These are phyloP conservation scores for Dryas drummondii DNA, from an alignment of 306 rosid genomes.

Conservation along the genomic window DNA sequence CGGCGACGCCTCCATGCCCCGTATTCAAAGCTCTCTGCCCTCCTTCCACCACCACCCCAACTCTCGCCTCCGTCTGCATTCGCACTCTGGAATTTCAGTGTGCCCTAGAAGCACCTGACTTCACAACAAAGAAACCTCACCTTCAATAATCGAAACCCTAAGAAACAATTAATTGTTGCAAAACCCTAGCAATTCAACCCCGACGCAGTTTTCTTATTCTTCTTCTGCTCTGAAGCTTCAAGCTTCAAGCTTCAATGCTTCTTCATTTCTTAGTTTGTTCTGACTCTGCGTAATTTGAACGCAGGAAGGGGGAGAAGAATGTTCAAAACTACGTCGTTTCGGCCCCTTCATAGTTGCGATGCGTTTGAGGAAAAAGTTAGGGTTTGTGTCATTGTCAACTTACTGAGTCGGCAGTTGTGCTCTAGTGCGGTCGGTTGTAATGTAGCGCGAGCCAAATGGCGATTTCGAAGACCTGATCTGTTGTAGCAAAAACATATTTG, in stretches of 20 bases:
- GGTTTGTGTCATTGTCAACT: constrained; percentile 11
- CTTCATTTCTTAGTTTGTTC: neutral
- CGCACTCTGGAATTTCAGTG: constrained; percentile 4
- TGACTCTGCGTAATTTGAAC: constrained; percentile 17
- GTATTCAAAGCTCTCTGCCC: constrained; percentile 51
- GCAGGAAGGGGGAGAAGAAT: constrained; percentile 14
- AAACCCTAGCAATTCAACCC: constrained; percentile 1
- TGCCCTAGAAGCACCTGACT: constrained; percentile 19
- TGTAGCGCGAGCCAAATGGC: neutral
- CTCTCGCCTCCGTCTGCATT: constrained; percentile 97
- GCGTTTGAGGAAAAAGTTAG: neutral
- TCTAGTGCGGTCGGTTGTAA: neutral
- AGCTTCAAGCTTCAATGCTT: neutral
- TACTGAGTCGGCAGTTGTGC: neutral
- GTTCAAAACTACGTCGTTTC: constrained; percentile 4
- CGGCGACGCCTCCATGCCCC: constrained; percentile 49
- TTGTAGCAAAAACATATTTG: neutral
- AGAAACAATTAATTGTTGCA: neutral
- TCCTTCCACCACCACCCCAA: constrained; percentile 65
- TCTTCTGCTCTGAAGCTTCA: constrained; percentile 7
- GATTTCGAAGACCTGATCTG: no score
- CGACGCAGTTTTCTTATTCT: neutral
- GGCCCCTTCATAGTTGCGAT: neutral
- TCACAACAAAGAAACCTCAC: neutral
- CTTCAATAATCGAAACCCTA: neutral